Percentiles rank a stretch among this genome's conserved stretches.
Evolutionary conservation across 129 eudicot genomes (phyloP).

Genomic region (Oenanthe sinensis): DNA sequence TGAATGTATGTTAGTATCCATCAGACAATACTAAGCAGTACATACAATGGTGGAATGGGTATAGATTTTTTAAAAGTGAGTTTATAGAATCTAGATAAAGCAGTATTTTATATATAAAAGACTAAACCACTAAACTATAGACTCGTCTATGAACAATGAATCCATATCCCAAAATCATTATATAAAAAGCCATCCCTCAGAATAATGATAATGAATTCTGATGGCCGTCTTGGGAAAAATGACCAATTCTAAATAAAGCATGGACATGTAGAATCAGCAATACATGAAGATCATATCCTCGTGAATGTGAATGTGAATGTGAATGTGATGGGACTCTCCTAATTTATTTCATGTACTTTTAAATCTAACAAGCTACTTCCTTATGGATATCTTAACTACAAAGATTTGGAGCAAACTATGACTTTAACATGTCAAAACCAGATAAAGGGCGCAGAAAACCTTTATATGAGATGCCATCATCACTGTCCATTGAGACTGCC

Average conservation of each 20-base stretch:
- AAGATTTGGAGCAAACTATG: not conserved
- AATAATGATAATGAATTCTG: not conserved
- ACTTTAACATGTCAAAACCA: not conserved
- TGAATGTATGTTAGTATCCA: no score
- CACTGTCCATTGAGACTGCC: constrained; percentile 62
- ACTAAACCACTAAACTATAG: not conserved
- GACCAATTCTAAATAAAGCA: not conserved
- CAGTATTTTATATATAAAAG: not conserved
- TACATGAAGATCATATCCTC: not conserved
- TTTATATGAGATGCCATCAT: constrained; percentile 78
- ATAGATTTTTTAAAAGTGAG: not conserved
- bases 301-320: not conserved
- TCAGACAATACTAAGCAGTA: not conserved
- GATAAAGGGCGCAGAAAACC: constrained; percentile 30
- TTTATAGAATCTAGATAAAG: not conserved
- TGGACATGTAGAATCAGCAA: no score
- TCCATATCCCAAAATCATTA: not conserved
- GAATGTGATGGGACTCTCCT: not conserved
- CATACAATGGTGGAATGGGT: not conserved
- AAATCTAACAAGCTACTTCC: not conserved
- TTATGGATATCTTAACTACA: not conserved
- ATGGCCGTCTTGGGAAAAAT: not conserved
- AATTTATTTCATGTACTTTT: not conserved
- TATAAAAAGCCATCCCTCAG: not conserved
- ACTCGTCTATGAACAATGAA: not conserved